phyloP scores from a whole-genome alignment of 2,329 filamentous ascomycete species.

The Tolypocladium tropicale region DNA sequence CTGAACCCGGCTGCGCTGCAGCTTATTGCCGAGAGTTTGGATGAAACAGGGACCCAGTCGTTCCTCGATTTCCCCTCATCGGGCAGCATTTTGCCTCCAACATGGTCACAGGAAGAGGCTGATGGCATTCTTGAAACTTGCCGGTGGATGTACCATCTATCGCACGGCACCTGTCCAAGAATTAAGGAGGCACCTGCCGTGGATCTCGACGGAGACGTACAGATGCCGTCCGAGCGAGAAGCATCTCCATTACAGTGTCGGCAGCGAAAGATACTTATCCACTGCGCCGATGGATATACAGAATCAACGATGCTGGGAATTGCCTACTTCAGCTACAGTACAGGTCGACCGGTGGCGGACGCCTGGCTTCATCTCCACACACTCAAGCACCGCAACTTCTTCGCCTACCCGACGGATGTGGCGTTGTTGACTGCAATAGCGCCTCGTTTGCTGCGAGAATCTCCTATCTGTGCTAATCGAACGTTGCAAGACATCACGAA shows the following conservation, averaged over 20 bases:
- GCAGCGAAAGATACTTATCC: constrained; percentile 68
- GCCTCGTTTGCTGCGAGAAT: constrained; percentile 61
- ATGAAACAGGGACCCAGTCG: constrained; percentile 25
- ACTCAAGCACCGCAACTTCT: constrained; percentile 79
- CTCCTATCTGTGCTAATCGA: constrained; percentile 43
- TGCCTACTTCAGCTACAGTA: constrained; percentile 88
- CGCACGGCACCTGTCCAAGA: constrained; percentile 48
- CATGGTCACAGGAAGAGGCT: constrained; percentile 72
- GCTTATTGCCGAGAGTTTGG: constrained; percentile 46
- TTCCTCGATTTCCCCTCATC: constrained; percentile 78
- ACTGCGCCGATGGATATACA: constrained; percentile 93
- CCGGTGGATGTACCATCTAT: constrained; percentile 79
- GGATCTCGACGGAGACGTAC: constrained; percentile 19
- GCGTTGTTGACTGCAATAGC: constrained; percentile 69
- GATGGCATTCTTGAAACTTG: constrained; percentile 80
- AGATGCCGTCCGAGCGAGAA: constrained; percentile 12
- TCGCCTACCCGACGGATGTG: constrained; percentile 88
- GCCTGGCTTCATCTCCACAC: constrained; percentile 84
- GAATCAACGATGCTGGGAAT: constrained; percentile 84
- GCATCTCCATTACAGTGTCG: constrained; percentile 11
- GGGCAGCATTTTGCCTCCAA: constrained; percentile 79
- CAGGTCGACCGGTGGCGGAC: constrained; percentile 67
- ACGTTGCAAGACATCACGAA: constrained; percentile 42
- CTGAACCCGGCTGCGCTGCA: constrained; percentile 60
- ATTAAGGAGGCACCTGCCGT: constrained; percentile 21